A percentile compares a stretch with the other conserved stretches of the same genome.
Evolutionary conservation across 2,329 filamentous ascomycete species (phyloP).

Genomic region (Penicillium sp.): DNA sequence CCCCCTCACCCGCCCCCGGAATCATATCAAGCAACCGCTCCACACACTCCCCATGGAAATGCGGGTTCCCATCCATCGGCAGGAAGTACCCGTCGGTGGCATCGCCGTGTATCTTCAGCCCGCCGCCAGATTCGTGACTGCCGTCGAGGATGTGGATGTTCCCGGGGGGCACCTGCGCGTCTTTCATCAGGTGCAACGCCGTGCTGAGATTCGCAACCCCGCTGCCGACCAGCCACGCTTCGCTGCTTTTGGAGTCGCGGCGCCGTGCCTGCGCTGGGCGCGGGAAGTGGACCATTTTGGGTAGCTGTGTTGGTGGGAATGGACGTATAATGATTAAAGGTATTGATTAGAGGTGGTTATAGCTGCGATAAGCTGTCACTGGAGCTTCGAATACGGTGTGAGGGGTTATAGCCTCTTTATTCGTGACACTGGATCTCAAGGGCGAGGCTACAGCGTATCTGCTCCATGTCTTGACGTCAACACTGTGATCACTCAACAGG

Average conservation of each 20-base stretch:
- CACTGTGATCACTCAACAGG: too few relatives aligned
- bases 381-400: too few relatives aligned
- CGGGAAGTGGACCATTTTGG: slow-evolving; percentile 1
- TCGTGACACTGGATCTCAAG: too few relatives aligned
- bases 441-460: too few relatives aligned
- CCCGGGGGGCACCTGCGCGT: slow-evolving; percentile 37
- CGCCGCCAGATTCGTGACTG: slow-evolving; percentile 37
- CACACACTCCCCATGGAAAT: slow-evolving; percentile 42
- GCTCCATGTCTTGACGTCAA: too few relatives aligned
- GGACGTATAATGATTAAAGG: not conserved
- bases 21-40: slow-evolving; percentile 40
- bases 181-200: slow-evolving; percentile 42
- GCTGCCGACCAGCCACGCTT: slow-evolving; percentile 44
- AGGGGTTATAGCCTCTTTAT: too few relatives aligned
- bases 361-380: too few relatives aligned
- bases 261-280: not conserved
- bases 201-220: slow-evolving; percentile 44
- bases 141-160: slow-evolving; percentile 44
- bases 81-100: slow-evolving; percentile 41
- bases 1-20: slow-evolving; percentile 9
- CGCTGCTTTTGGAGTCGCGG: slow-evolving; percentile 21
- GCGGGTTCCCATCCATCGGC: slow-evolving; percentile 39
- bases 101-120: slow-evolving; percentile 34
- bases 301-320: not conserved
- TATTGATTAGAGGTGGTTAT: not conserved